These are phyloP conservation scores for Stephania yunnanensis DNA, from an alignment of 164 flowering plant species.

Conservation along the genomic window DNA sequence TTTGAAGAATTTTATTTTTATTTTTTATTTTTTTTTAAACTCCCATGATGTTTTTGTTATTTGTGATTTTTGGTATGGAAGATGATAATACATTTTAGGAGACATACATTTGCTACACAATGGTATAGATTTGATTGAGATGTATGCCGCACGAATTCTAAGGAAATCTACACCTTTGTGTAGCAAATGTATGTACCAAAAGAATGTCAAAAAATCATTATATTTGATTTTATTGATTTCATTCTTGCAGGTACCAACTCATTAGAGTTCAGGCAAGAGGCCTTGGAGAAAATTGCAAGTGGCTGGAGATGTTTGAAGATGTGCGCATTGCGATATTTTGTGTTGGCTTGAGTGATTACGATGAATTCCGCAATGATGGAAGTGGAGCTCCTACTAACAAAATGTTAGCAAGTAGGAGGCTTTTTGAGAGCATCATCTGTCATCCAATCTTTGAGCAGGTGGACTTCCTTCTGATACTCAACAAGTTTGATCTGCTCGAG, in stretches of 20 bases:
- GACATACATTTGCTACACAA: too few species aligned
- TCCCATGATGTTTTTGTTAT: neutral
- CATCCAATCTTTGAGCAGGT: constrained; percentile 77
- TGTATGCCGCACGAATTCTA: too few species aligned
- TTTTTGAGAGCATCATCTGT: constrained; percentile 75
- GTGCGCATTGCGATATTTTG: constrained; percentile 74
- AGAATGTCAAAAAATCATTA: too few species aligned
- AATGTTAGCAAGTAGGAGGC: constrained; percentile 58
- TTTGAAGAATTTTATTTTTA: too few species aligned
- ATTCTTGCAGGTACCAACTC: constrained; percentile 64
- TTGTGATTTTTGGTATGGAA: neutral
- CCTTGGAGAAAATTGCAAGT: constrained; percentile 85
- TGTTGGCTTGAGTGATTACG: constrained; percentile 74
- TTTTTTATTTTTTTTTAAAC: too few species aligned
- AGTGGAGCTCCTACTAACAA: constrained; percentile 53
- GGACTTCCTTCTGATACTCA: constrained; percentile 76
- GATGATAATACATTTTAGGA: too few species aligned
- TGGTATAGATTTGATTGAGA: too few species aligned
- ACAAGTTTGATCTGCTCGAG: constrained; percentile 76
- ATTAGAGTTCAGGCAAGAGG: constrained; percentile 73
- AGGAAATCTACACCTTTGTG: too few species aligned
- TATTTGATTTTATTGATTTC: constrained; percentile 1
- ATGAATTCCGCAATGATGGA: constrained; percentile 46
- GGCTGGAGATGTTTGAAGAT: constrained; percentile 98
- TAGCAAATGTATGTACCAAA: too few species aligned